Evolutionary conservation across 106 monocot genomes (phyloP).

Genomic region (Platanthera zijinensis): DNA sequence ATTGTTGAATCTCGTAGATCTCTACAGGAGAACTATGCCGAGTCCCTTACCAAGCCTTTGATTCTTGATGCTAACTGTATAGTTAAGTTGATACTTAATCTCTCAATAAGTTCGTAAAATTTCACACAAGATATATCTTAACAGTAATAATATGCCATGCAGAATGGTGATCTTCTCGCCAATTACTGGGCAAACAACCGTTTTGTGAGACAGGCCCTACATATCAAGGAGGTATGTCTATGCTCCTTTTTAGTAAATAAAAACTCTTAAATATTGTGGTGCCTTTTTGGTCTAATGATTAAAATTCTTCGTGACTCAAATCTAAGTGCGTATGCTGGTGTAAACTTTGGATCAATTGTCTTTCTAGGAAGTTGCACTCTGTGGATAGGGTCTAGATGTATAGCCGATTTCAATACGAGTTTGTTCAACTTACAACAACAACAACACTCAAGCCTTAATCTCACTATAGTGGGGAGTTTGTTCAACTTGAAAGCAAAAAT

Average conservation of each 20-base stretch:
- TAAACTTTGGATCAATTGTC: no score
- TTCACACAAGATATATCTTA: not conserved
- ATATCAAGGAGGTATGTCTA: slow-evolving; percentile 29
- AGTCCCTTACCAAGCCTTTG: not conserved
- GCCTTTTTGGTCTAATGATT: not conserved
- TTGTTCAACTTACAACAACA: no score
- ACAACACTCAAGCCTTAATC: no score
- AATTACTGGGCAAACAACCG: slow-evolving; percentile 40
- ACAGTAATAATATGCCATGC: not conserved
- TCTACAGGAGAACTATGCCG: not conserved
- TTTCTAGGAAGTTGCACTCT: no score
- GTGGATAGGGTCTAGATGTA: no score
- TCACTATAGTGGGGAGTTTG: no score
- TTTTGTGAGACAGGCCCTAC: slow-evolving; percentile 29
- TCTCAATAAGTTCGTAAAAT: not conserved
- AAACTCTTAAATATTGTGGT: not conserved
- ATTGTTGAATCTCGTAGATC: not conserved
- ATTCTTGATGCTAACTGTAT: not conserved
- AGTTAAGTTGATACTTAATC: not conserved
- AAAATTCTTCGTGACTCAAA: no score
- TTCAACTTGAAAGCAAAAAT: no score
- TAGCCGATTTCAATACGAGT: no score
- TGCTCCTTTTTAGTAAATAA: not conserved
- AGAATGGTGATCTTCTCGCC: slow-evolving; percentile 17
- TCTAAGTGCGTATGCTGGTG: no score